Base-by-base conservation (phyloP, 164 flowering plant species). In the Cinnamomum chago region DNA sequence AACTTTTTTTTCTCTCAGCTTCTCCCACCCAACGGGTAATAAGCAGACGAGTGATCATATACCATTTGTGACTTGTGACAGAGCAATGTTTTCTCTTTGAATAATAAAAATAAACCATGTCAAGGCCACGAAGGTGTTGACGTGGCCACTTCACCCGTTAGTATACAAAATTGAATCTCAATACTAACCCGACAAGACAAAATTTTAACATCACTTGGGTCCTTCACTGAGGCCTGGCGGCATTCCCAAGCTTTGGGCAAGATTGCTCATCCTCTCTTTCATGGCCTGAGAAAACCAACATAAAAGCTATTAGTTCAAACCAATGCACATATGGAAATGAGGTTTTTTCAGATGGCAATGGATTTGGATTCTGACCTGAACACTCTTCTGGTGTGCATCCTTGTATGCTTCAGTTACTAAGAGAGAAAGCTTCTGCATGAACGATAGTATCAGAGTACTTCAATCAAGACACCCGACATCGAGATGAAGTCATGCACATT, bases 351-450 rank as follows among this genome's bases (percentile, higher is more conserved):
- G 30, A 24, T 24, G 14, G 22, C 28, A 23, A 17, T n/a, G 28
- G 23, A 64, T 64, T 15, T 30, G 35, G 35, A 30, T 30, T 30
- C 35, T 13, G 67, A 23, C 28, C 67, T 64, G 86, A 4, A 94
- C 96, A 74, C 98, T 94, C 86, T 94, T 94, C 73, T 91, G 93
- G 82, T 94, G 98, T 70, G 98, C 98, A 71, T 94, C 98, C 81
- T 86, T 88, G 88, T 94, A 94, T 40, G 98, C 98, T 70, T 92
- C 98, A 18, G 89, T 94, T 10, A 94, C 85, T 71, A 92, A 81
- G 62, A 55, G 60, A 15, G 60, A 55, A 2, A 55, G 60, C 60
- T 55, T 55, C 60, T 55, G 60, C 60, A 18, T 55, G 60, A 55
- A 55, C 3, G 60, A 55, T 3, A 55, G 60, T 55, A 55, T 55